A percentile compares a stretch with the other conserved stretches of the same genome.
These are phyloP conservation scores for Huntiella moniliformis DNA, from an alignment of 2,329 filamentous ascomycete genomes.

Conservation along the genomic window DNA sequence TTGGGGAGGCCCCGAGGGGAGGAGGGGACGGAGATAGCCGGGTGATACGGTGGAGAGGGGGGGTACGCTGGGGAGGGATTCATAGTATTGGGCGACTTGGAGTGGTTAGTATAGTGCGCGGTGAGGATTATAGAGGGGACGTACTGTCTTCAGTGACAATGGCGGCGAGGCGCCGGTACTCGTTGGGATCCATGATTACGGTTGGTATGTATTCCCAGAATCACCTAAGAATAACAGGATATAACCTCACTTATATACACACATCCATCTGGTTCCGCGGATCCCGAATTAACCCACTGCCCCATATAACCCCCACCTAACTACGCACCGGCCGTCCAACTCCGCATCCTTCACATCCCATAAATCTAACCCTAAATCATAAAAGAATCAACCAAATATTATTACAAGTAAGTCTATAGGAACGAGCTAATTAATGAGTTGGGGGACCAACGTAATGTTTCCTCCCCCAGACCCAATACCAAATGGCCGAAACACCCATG, in stretches of 20 bases:
- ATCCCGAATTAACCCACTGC: neutral
- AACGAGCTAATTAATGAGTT: constrained; percentile 14
- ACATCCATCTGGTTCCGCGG: neutral
- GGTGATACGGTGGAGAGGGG: constrained; percentile 66
- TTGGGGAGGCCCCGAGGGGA: constrained; percentile 47
- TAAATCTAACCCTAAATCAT: neutral
- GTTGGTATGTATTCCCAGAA: neutral
- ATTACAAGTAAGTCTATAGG: neutral
- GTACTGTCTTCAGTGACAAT: constrained; percentile 60
- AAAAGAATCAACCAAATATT: neutral
- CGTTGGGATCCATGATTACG: constrained; percentile 49
- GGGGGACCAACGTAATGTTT: constrained; percentile 49
- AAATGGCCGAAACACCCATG: constrained; percentile 37
- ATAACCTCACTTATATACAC: neutral
- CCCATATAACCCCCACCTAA: neutral
- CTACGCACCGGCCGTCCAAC: neutral
- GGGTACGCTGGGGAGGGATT: constrained; percentile 47
- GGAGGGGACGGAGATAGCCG: constrained; percentile 65
- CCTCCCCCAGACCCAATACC: constrained; percentile 53
- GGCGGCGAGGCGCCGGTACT: constrained; percentile 62
- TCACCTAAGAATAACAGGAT: neutral
- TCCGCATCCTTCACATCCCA: neutral
- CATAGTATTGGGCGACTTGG: constrained; percentile 67
- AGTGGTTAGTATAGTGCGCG: constrained; percentile 6
- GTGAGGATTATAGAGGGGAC: constrained; percentile 19